Base-by-base conservation (phyloP, 2,329 filamentous ascomycete species). In the Xylaria sp. region DNA sequence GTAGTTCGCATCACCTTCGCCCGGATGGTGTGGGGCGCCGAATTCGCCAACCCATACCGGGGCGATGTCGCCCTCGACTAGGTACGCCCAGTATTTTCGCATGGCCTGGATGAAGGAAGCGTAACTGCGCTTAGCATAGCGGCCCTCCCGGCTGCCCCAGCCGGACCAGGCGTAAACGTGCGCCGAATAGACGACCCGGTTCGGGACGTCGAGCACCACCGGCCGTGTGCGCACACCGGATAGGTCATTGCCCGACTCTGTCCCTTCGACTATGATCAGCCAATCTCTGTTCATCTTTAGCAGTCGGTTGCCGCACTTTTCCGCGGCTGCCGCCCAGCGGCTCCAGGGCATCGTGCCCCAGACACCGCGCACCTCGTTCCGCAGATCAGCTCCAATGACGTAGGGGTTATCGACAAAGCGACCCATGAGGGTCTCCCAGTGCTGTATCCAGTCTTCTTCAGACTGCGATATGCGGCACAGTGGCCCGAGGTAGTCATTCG, bases 41-140 rank as follows among this genome's bases (percentile, higher is more conserved):
- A 91, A 86, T 79, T 92, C 90, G 59, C 89, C 89, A 32, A 91
- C 84, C 90, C 90, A 92, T 10, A 92, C 89, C 0, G 90, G 90
- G 20, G 86, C 87, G 12, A 82, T 77, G 72, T 86, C 77, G 39
- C 80, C 81, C 67, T 86, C 83, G 15, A 91, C 79, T 25, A 92
- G 83, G 74, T 89, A 92, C 2, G 81, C 89, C 90, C 90, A 92
- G 77, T 90, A 90, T 69, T 83, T 77, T 30, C 84, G 82, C 89
- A 91, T 91, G 60, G 88, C 83, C 62, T 82, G 77, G 30, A 83
- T 85, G 74, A 92, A 91, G n/a, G 87, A 88, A 12, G 82, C 80
- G 76, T 91, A 92, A 34, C 80, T 80, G 6, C 89, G 85, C 77
- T 86, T 85, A 9, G 86, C 82, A 76, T 89, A 92, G 4, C 88